Base-by-base conservation (phyloP, 208 protist genomes). In the Leishmania amazonensis region DNA sequence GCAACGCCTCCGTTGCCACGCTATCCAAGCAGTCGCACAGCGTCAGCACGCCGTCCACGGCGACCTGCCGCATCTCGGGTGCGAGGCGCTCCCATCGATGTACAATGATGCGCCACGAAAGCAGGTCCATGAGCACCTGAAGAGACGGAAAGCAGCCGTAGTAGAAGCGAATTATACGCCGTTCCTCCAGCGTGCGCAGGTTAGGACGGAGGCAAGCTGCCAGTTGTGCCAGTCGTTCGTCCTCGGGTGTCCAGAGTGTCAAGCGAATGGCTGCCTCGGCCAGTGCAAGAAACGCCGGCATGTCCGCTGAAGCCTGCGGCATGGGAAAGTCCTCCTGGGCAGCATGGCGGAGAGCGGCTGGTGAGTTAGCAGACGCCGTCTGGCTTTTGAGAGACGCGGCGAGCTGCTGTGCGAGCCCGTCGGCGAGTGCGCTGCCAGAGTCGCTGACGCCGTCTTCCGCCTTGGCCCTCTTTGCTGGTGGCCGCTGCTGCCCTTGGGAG, bases 101-200 rank as follows among this genome's bases (percentile, higher is more conserved):
- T 21, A 85, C 47, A 49, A 95, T 80, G 45, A 87, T 93, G 60
- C 88, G 81, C 49, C 90, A 81, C 28, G 89, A 91, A 68, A 89
- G 86, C n/a, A 95, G 67, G 64, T 95, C 91, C 78, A 91, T 88
- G 42, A 95, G 79, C 65, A 95, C 72, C 57, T 88, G 87, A 15
- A 95, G 53, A 54, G 75, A 70, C 6, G 91, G 89, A 67, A 85
- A 95, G 65, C 84, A 80, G 64, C 84, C 84, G 1, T 76, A n/a
- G 15, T 54, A 53, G 54, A 67, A 75, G 19, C 75, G 64, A 42
- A 95, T 74, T 0, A 93, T 38, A 42, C 81, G 83, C n/a, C 77
- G 82, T 13, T 84, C 84, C 24, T 85, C 82, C 42, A 94, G 77
- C 4, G 83, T 75, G 70, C 81, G 83, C 35, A 88, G 54, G 31